Conservation (phyloP, 2,329 filamentous ascomycete genomes). For the Fusarium compactum region DNA sequence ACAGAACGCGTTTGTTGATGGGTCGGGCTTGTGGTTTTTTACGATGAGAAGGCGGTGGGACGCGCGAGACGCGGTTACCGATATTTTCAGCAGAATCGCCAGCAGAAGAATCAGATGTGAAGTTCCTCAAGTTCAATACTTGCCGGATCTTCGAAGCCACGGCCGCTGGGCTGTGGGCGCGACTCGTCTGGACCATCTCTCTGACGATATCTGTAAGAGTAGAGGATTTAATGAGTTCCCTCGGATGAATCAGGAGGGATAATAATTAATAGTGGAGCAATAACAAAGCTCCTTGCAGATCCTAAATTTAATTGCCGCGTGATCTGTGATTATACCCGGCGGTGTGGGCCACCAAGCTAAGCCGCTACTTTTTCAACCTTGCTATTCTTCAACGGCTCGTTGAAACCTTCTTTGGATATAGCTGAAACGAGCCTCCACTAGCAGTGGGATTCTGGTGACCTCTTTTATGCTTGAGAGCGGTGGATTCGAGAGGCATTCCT, state of each 20-base stretch:
- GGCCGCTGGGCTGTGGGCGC: neutral
- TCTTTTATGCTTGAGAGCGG: accelerated
- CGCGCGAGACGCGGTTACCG: neutral
- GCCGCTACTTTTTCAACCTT: neutral
- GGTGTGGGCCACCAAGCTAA: neutral
- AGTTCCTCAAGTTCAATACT: neutral
- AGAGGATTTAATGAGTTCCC: neutral
- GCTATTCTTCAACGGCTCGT: neutral
- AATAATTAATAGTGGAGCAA: conserved; percentile 2
- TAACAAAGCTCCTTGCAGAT: neutral
- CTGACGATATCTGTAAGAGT: neutral
- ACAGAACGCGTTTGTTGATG: conserved; percentile 2
- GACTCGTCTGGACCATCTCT: neutral
- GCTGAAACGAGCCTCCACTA: accelerated
- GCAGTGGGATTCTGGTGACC: neutral
- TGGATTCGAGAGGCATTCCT: neutral
- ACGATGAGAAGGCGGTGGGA: neutral
- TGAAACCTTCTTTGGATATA: neutral
- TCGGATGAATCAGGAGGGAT: neutral
- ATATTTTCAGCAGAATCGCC: neutral
- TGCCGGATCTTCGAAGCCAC: neutral
- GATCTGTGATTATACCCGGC: neutral
- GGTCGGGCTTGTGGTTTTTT: neutral
- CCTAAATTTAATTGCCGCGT: neutral
- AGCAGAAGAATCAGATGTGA: neutral